These are phyloP conservation scores for Saccharomycopsis malanga DNA, from an alignment of 805 yeast genomes.

Conservation along the genomic window DNA sequence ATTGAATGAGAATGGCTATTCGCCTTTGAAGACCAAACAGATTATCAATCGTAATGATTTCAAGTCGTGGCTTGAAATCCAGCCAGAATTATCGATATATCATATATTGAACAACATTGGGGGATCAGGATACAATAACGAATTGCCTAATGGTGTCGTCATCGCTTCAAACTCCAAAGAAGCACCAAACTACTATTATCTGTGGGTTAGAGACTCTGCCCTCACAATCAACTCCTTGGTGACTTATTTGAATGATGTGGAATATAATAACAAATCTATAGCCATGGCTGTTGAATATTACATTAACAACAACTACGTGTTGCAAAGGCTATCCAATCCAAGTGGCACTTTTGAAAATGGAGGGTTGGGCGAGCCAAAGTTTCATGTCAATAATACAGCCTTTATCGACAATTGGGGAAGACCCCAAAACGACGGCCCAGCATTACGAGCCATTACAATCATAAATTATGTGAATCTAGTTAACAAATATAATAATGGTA, in stretches of 20 bases:
- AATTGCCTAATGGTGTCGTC: conserved; percentile 59
- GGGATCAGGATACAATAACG: conserved; percentile 30
- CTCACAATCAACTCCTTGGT: conserved; percentile 64
- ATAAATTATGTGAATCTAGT: conserved; percentile 19
- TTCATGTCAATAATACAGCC: conserved; percentile 54
- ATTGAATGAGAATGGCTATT: too few species aligned
- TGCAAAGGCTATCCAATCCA: conserved; percentile 64
- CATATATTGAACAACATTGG: conserved; percentile 44
- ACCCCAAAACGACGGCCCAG: conserved; percentile 95
- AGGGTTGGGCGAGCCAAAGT: conserved; percentile 90
- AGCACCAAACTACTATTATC: conserved; percentile 76
- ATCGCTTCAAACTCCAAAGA: conserved; percentile 75
- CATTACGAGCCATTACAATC: conserved; percentile 59
- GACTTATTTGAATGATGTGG: conserved; percentile 42
- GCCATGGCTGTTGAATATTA: conserved; percentile 47
- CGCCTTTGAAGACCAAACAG: neutral
- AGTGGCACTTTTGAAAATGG: conserved; percentile 52
- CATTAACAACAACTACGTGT: conserved; percentile 44
- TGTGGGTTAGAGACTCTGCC: conserved; percentile 90
- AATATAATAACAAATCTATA: conserved; percentile 25
- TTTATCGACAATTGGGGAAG: conserved; percentile 79
- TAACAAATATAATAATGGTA: conserved; percentile 15
- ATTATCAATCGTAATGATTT: conserved; percentile 27
- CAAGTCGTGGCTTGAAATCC: conserved; percentile 39
- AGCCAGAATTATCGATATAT: conserved; percentile 35